Evolutionary conservation across 1,139 yeast genomes (phyloP), one percentile per base, ranked within the genome.

Genomic region (Hansenula sp.): DNA sequence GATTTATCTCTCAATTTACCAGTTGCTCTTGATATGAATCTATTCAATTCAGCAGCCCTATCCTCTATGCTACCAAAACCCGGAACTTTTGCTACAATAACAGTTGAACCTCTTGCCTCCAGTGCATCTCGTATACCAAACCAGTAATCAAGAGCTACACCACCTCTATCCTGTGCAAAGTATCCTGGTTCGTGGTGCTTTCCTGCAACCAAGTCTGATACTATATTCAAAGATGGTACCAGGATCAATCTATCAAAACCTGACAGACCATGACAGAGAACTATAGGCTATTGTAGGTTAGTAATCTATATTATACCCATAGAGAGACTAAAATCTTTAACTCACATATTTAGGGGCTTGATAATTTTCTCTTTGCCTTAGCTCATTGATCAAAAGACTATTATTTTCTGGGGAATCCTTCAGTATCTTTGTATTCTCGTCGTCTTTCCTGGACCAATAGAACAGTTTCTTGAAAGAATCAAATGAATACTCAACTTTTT

Each of bases 191-290:
- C 42, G 1, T 48, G 42, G 1, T 48, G 48, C 7, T 54, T 53
- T 9, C 53, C 53, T 20, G 45, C 44, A 11, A 63, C 35, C 25
- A 61, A 22, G 9, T 48, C 48, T 12, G 57, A 51, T 25, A 64
- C 39, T 11, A 60, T 63, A 14, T 53, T 56, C 3, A 68, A 47
- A 1, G 68, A 66, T 2, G 79, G 83, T n/a, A 75, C 52, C 9
- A 79, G 61, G 19, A 75, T 58, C 40, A 82, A 57, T 45, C 69
- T 71, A 52, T 85, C 95, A 51, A 86, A 87, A 0, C 96, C 96
- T 0, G 87, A 77, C 31, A 87, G 70, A 0, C 96, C 96, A 64
- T 87, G 96, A 51, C 96, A 87, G 27, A 87, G 61, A 0, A 87
- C 84, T 2, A 87, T 73, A 0, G 96, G 95, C 55, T 32, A 11